These are phyloP conservation scores for Fusarium sarcochroum DNA, from an alignment of 2,329 filamentous ascomycete species.

Conservation along the genomic window DNA sequence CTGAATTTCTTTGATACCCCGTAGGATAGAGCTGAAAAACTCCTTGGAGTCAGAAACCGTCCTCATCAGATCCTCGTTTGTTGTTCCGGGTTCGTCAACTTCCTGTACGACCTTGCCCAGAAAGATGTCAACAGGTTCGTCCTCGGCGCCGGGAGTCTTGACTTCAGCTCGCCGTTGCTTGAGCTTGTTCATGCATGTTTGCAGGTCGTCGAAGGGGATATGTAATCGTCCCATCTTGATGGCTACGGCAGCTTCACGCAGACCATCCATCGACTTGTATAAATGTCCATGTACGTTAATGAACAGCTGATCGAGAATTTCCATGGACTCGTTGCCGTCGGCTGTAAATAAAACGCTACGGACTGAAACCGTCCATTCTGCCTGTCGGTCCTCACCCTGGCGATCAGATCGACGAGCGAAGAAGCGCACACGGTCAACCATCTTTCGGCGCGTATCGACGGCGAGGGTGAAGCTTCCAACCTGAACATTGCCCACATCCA, in stretches of 20 bases:
- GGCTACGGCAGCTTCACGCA: slow-evolving; percentile 90
- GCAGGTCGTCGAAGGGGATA: slow-evolving; percentile 89
- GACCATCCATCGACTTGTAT: slow-evolving; percentile 85
- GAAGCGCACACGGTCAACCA: slow-evolving; percentile 89
- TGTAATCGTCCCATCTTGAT: slow-evolving; percentile 93
- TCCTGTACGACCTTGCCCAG: slow-evolving; percentile 83
- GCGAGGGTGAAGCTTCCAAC: slow-evolving; percentile 87
- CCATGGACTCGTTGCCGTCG: slow-evolving; percentile 85
- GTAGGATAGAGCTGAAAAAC: slow-evolving; percentile 88
- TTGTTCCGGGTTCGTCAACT: slow-evolving; percentile 75
- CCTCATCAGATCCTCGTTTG: slow-evolving; percentile 78
- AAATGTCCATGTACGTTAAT: slow-evolving; percentile 93
- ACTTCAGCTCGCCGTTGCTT: slow-evolving; percentile 60
- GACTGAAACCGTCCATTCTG: slow-evolving; percentile 92
- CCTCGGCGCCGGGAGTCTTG: slow-evolving; percentile 54
- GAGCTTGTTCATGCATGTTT: slow-evolving; percentile 71
- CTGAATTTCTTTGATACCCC: slow-evolving; percentile 96
- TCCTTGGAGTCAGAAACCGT: slow-evolving; percentile 93
- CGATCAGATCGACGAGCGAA: slow-evolving; percentile 81
- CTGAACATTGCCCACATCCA: slow-evolving; percentile 87
- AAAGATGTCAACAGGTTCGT: slow-evolving; percentile 72
- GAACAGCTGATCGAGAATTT: slow-evolving; percentile 88
- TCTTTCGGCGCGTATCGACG: slow-evolving; percentile 91
- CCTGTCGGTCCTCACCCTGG: slow-evolving; percentile 75
- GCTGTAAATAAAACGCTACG: slow-evolving; percentile 91